A percentile compares a stretch with the other conserved stretches of the same genome.
phyloP scores from a whole-genome alignment of 371 early-diverging fungal species.

The Mortierella sp. region DNA sequence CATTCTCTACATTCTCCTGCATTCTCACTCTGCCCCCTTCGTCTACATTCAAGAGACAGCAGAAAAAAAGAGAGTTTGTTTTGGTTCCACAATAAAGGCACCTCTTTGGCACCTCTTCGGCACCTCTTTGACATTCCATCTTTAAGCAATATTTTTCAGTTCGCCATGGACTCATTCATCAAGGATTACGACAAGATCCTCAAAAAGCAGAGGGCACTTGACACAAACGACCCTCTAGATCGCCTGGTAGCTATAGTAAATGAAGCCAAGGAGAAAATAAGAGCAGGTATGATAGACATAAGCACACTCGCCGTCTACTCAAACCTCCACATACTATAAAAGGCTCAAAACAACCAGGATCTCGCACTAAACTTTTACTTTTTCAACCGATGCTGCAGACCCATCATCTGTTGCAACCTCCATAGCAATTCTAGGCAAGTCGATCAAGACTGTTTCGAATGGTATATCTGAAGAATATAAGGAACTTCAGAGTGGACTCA shows the following conservation, averaged over 20 bases:
- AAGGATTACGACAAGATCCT: conserved; percentile 63
- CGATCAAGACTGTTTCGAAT: conserved; percentile 30
- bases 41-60: no score
- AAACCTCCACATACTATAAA: background rate
- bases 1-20: no score
- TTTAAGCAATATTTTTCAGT: background rate
- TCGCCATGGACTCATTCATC: conserved; percentile 21
- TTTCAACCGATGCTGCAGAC: conserved; percentile 13
- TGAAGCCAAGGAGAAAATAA: conserved; percentile 52
- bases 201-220: conserved; percentile 58
- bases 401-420: conserved; percentile 33
- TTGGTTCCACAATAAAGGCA: background rate
- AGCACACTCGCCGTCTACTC: background rate
- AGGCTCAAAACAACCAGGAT: background rate
- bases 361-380: background rate
- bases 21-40: no score
- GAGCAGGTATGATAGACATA: conserved; percentile 21
- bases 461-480: conserved; percentile 70
- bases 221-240: conserved; percentile 54
- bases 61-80: no score
- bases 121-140: background rate
- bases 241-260: conserved; percentile 55
- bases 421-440: conserved; percentile 21
- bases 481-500: conserved; percentile 72
- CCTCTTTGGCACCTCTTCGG: background rate